These are phyloP conservation scores for Cornus suecica DNA, from an alignment of 148 eudicot genomes.

Conservation along the genomic window DNA sequence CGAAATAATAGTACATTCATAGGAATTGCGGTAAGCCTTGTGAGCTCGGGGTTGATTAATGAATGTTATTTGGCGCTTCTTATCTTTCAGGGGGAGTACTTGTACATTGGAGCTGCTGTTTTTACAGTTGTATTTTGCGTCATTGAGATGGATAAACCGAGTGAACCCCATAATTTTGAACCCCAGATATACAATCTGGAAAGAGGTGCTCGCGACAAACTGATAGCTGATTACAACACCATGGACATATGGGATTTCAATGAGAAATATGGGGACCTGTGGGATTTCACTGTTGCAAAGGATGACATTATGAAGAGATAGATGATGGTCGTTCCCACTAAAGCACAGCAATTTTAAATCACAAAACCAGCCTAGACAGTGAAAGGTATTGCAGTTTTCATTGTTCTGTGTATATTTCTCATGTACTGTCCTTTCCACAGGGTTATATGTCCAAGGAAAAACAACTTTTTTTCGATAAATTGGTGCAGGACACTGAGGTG, in stretches of 20 bases:
- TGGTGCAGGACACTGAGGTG: no score
- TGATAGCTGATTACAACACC: slow-evolving; percentile 84
- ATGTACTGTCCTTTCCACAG: no score
- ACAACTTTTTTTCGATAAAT: no score
- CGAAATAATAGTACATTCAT: background rate
- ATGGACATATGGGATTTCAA: slow-evolving; percentile 97
- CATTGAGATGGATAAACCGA: slow-evolving; percentile 88
- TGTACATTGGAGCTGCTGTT: slow-evolving; percentile 88
- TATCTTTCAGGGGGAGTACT: slow-evolving; percentile 67
- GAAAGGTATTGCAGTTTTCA: background rate
- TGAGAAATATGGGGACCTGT: slow-evolving; percentile 90
- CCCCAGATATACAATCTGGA: slow-evolving; percentile 96
- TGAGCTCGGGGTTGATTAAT: background rate
- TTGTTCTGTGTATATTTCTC: no score
- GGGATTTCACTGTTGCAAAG: slow-evolving; percentile 81
- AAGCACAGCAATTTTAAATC: background rate
- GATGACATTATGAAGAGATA: slow-evolving; percentile 74
- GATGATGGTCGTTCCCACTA: slow-evolving; percentile 23
- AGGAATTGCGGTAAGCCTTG: background rate
- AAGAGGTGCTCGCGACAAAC: slow-evolving; percentile 79
- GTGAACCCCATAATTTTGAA: slow-evolving; percentile 84
- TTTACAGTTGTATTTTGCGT: slow-evolving; percentile 64
- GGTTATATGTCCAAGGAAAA: no score
- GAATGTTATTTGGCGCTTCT: slow-evolving; percentile 1
- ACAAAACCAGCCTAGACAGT: background rate